Conservation (phyloP, 495 filamentous ascomycete species). For the Tetracladium marchalianum region DNA sequence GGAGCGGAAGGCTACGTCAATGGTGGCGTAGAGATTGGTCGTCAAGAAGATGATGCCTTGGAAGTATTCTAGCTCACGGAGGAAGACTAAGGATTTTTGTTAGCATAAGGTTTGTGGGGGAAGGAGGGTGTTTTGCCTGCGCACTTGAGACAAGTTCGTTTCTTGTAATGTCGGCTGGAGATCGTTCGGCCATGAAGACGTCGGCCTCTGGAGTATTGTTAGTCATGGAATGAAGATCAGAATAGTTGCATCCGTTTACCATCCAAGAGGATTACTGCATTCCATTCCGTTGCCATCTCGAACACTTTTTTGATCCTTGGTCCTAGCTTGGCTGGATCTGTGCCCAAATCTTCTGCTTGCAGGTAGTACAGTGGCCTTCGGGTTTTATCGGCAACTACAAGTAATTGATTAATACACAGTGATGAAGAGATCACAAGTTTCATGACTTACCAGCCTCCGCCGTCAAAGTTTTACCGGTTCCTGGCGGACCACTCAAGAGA, state of each 20-base stretch:
- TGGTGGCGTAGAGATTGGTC: conserved; percentile 28
- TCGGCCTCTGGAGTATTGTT: conserved; percentile 26
- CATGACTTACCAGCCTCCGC: conserved; percentile 12
- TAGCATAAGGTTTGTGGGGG: not conserved
- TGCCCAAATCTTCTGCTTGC: conserved; percentile 44
- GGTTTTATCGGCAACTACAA: conserved; percentile 35
- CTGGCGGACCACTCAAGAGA: conserved; percentile 20
- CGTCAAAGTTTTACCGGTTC: conserved; percentile 21
- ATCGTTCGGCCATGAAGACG: conserved; percentile 39
- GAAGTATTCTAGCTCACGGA: conserved; percentile 48
- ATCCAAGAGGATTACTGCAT: conserved; percentile 41
- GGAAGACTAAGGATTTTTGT: conserved; percentile 24
- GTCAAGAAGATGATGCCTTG: conserved; percentile 41
- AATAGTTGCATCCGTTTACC: conserved; percentile 6
- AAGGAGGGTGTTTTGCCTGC: not conserved
- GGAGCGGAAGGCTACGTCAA: conserved; percentile 22
- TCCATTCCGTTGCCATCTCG: conserved; percentile 39
- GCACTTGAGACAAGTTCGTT: conserved; percentile 37
- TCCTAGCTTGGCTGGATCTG: conserved; percentile 33
- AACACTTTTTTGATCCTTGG: conserved; percentile 40
- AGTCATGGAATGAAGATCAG: not conserved
- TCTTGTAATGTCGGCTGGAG: conserved; percentile 34
- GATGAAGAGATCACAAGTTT: not conserved
- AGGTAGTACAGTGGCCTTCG: conserved; percentile 41
- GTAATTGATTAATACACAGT: not conserved